A percentile compares a stretch with the other conserved stretches of the same genome.
Conservation (phyloP, 2,329 filamentous ascomycete genomes). For the Leptographium wingfieldii region DNA sequence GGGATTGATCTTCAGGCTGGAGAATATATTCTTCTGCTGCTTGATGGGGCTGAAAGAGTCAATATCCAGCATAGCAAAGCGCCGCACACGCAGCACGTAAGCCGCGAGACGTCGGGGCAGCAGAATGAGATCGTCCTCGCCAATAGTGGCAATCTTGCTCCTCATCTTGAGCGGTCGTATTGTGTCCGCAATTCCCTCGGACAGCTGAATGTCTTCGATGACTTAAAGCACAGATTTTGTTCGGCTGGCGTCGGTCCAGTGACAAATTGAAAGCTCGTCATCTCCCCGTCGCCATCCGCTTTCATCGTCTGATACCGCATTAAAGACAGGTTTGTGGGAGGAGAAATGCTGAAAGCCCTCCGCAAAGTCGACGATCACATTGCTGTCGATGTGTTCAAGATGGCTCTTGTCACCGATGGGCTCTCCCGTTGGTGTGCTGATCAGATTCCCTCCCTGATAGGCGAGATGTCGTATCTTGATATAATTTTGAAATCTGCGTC, state of each 20-base stretch:
- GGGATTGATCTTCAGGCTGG: slow-evolving; percentile 13
- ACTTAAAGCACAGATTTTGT: slow-evolving; percentile 1
- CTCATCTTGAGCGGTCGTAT: neutral
- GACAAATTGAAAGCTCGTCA: neutral
- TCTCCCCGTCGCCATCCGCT: neutral
- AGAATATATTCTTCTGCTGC: slow-evolving; percentile 9
- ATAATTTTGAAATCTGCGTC: slow-evolving; percentile 15
- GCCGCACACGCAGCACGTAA: slow-evolving; percentile 14
- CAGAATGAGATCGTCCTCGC: slow-evolving; percentile 9
- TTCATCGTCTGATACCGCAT: neutral
- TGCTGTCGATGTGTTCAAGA: slow-evolving; percentile 13
- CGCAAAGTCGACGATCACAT: slow-evolving; percentile 16
- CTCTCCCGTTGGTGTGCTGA: slow-evolving; percentile 21
- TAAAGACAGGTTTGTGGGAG: slow-evolving; percentile 6
- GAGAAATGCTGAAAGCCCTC: slow-evolving; percentile 11
- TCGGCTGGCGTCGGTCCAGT: slow-evolving; percentile 4
- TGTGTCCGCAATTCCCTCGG: slow-evolving; percentile 3
- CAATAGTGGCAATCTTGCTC: slow-evolving; percentile 4
- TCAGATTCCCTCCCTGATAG: slow-evolving; percentile 26
- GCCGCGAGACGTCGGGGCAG: slow-evolving; percentile 12
- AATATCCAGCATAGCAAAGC: slow-evolving; percentile 12
- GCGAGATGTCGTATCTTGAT: slow-evolving; percentile 22
- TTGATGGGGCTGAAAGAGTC: slow-evolving; percentile 2
- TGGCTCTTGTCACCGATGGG: slow-evolving; percentile 13
- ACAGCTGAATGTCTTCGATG: slow-evolving; percentile 4